phyloP scores from a whole-genome alignment of 805 yeast species.

The Wickerhamiella lipophila region DNA sequence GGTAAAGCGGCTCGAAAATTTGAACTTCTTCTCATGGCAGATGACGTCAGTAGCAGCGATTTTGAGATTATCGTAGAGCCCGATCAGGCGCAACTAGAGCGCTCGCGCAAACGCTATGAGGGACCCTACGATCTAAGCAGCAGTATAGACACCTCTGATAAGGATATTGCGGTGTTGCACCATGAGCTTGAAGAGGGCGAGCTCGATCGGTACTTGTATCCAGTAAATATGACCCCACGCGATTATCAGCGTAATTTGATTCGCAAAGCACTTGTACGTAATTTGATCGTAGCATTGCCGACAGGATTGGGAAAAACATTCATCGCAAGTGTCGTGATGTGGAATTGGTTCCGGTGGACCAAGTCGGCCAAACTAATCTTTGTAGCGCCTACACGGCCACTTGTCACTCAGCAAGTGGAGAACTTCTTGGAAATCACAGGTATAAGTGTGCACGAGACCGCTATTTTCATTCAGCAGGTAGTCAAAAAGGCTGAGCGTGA shows the following conservation, averaged over 20 bases:
- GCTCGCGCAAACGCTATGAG: not conserved
- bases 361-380: conserved; percentile 66
- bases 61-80: not conserved
- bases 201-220: conserved; percentile 52
- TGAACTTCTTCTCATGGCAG: conserved; percentile 6
- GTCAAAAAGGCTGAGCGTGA: conserved; percentile 46
- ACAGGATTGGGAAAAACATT: conserved; percentile 97
- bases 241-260: conserved; percentile 84
- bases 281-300: conserved; percentile 80
- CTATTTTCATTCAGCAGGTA: conserved; percentile 32
- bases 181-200: conserved; percentile 36
- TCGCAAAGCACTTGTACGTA: conserved; percentile 53
- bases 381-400: conserved; percentile 94
- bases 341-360: conserved; percentile 82
- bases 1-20: conserved; percentile 3
- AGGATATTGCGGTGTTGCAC: conserved; percentile 6
- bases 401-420: conserved; percentile 90
- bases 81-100: not conserved
- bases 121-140: not conserved
- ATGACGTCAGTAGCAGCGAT: conserved; percentile 3
- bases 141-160: not conserved
- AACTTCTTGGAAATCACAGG: conserved; percentile 87
- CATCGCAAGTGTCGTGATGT: conserved; percentile 87
- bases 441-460: conserved; percentile 54
- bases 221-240: conserved; percentile 70